Evolutionary conservation across 2,329 filamentous ascomycete genomes (phyloP).

Genomic region (Trichoderma aggressivum): DNA sequence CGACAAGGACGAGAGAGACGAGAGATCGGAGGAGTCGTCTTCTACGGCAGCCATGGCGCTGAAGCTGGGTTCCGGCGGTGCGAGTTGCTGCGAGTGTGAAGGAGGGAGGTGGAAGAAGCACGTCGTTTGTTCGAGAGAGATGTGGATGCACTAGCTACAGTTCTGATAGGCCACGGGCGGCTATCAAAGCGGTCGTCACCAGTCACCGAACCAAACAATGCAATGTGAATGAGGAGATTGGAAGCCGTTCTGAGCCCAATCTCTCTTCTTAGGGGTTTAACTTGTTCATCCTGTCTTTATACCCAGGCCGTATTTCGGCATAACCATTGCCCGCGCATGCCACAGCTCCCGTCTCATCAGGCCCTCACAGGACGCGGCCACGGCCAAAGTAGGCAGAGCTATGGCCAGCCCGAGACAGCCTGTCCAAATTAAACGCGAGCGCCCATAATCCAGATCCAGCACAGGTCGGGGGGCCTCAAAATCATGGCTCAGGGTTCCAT

Average conservation of each 20-base stretch:
- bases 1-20: slow-evolving; percentile 51
- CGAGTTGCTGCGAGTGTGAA: slow-evolving; percentile 25
- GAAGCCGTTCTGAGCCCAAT: not conserved
- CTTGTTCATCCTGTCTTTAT: slow-evolving; percentile 7
- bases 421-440: not conserved
- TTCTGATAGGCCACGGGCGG: slow-evolving; percentile 31
- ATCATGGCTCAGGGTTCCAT: not conserved
- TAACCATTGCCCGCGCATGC: slow-evolving; percentile 17
- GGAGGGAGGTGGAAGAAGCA: slow-evolving; percentile 28
- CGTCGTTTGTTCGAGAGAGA: slow-evolving; percentile 31
- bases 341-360: not conserved
- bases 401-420: slow-evolving; percentile 1
- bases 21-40: slow-evolving; percentile 62
- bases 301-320: slow-evolving; percentile 13
- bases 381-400: not conserved
- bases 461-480: not conserved
- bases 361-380: not conserved
- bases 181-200: slow-evolving; percentile 23
- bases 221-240: not conserved
- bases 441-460: not conserved
- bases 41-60: slow-evolving; percentile 51
- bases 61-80: slow-evolving; percentile 22
- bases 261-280: not conserved
- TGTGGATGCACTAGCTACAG: slow-evolving; percentile 31
- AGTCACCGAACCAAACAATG: slow-evolving; percentile 20